Evolutionary conservation across 176 grass and related monocot species (phyloP), one percentile per base, ranked within the genome.

Genomic region (Oryza glaberrima): DNA sequence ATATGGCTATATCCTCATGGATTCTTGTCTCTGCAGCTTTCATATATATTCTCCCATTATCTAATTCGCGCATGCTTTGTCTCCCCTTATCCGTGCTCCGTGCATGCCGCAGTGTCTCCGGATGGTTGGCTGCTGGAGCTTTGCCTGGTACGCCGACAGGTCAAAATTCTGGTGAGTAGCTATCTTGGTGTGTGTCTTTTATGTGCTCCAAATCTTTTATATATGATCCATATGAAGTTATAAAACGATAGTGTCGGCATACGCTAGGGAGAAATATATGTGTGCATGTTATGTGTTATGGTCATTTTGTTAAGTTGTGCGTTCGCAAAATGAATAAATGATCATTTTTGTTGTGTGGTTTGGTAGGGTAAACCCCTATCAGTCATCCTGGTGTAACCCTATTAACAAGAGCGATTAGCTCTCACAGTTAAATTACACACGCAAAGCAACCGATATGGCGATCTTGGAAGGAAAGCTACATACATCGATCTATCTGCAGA

Each of bases 401-500:
- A 77, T 63, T 63, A 82, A 70, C 48, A 77, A 82, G 30, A 38
- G 1, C 79, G 25, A 48, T 82, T 76, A 41, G 49, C 14, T 71
- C 11, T 71, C 11, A 26, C 47, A 65, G 63, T 49, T 49, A 38
- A 81, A 72, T 13, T 36, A 14, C 25, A 48, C 85, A 87, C 85
- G 85, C 72, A 79, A 87, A 87, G 85, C 72, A 87, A 87, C 38
- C 12, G 2, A 76, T 17, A 69, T 9, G 71, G 12, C 23, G 36
- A 48, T 64, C 85, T 87, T 87, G 67, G 25, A 87, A 82, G 85
- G 65, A 36, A 87, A 63, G 77, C 34, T 67, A 86, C 14, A 54
- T 81, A 14, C 44, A 74, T 43, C 72, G 28, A 65, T 75, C 6
- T 46, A 20, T 70, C 23, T 36, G 36, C 11, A 46, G 16, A 4